phyloP scores from a whole-genome alignment of 768 basidiomycete species.

The Pleurotus pulmonarius region DNA sequence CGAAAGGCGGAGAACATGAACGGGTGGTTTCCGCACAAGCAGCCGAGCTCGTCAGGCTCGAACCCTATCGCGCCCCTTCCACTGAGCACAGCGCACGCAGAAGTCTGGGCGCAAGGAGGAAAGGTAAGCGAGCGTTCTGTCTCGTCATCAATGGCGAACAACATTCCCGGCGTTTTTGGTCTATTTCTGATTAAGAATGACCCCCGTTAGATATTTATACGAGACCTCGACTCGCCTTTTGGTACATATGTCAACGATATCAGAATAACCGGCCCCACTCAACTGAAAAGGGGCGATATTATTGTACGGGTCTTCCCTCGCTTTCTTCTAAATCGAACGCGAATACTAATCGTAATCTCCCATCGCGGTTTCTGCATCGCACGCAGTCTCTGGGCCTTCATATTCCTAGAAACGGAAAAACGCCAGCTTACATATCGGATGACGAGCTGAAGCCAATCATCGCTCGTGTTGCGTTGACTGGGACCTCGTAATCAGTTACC shows the following conservation, averaged over 20 bases:
- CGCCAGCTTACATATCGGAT: conserved; percentile 34
- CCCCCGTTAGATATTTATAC: conserved; percentile 35
- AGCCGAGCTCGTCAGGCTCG: conserved; percentile 12
- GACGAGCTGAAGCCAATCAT: conserved; percentile 44
- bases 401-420: conserved; percentile 33
- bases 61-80: conserved; percentile 34
- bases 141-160: background rate
- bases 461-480: conserved; percentile 33
- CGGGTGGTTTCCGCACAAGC: conserved; percentile 38
- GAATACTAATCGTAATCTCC: conserved; percentile 8
- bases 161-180: conserved; percentile 3
- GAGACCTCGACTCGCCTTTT: conserved; percentile 41
- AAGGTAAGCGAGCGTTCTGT: conserved; percentile 24
- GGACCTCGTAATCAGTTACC: conserved; percentile 18
- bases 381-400: conserved; percentile 36
- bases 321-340: background rate
- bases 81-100: conserved; percentile 39
- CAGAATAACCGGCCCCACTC: conserved; percentile 31
- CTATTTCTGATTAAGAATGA: background rate
- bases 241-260: conserved; percentile 47
- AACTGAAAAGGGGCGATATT: conserved; percentile 37
- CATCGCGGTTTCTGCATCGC: background rate
- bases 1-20: conserved; percentile 28
- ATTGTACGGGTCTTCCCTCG: conserved; percentile 28
- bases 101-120: conserved; percentile 41